Evolutionary conservation across 2,329 filamentous ascomycete species (phyloP), one percentile per base, ranked within the genome.

Genomic region (Apiospora sp.): DNA sequence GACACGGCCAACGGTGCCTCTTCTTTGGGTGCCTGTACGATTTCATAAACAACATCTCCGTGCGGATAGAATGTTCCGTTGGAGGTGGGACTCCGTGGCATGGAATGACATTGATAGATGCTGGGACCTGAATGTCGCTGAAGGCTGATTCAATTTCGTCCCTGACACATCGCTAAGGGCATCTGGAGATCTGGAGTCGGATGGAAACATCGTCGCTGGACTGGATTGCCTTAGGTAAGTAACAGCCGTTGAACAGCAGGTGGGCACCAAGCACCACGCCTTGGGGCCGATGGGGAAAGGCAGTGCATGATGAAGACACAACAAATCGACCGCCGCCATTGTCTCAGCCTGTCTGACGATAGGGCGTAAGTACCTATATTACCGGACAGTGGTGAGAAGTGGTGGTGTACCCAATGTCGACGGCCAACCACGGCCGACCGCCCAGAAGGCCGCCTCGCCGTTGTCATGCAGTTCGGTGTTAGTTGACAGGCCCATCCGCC

Each of bases 341-440:
- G 58, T 64, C 58, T 64, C 58, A 64, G 58, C 58, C 58, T 64
- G 58, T 64, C 58, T 64, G 58, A 37, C 34, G 34, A 41, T n/a
- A 41, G 22, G 34, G 58, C 13, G 58, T 64, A 22, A 22, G 58
- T 41, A 61, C 30, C 54, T 61, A 61, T 64, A n/a, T 14, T 64
- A 64, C 58, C 58, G 34, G 34, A 3, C 30, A n/a, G 34, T 34
- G 14, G 27, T 34, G 54, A 30, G 54, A 30, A 30, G 27, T 30
- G 27, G 22, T 34, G 14, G 14, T 34, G 54, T 27, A 12, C 6
- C 27, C 24, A 27, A 12, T 30, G 49, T 30, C 3, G 24, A 8
- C 51, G 19, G 54, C 54, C 54, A 61, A 19, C 24, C 51, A 27
- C 49, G 37, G 37, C 49, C 14, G 14, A 22, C 16, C 27, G 27